Base-by-base conservation (phyloP, 2,329 filamentous ascomycete species). In the Lachnellula hyalina region DNA sequence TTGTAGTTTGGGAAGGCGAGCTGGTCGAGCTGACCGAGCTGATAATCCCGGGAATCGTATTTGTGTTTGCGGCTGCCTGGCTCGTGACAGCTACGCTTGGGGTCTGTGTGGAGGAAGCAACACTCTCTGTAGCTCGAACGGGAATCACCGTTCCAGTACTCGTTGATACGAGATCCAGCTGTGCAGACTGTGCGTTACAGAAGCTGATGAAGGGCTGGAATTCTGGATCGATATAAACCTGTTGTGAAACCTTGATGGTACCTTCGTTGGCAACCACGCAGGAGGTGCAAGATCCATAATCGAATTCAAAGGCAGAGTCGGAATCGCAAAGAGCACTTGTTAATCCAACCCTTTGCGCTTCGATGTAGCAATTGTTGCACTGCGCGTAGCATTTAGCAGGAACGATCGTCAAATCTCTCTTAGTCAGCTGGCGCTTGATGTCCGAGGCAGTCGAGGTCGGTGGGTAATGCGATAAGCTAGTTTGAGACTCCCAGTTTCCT, bases 401-500 rank as follows among this genome's bases (percentile, higher is more conserved):
- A 0, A 73, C 42, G 0, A 71, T 65, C 0, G 71, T 71, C 2
- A 60, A 61, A 36, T 70, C 75, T 35, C 77, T 74, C 7, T 45
- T 50, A 9, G 50, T 48, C 12, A 36, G 53, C 45, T 44, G 45
- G 36, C 40, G 51, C 19, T n/a, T 53, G 17, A 32, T 53, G 3
- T 35, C 46, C 5, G 56, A 52, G 44, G 49, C 38, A 0, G 55
- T 51, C 3, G 58, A 28, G 4, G n/a, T 54, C 50, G 47, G 65
- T 61, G 6, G 65, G 58, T 58, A 77, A 25, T 71, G 72, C 1
- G 75, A 74, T n/a, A 82, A 53, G 12, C 69, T 71, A 0, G 78
- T 65, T 59, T 83, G 80, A 0, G 80, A 77, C 2, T 64, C 72
- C 75, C 78, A 84, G 63, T 83, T 77, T 2, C 82, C 81, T 0